These are phyloP conservation scores for Phytophthora sp. DNA, from an alignment of 352 stramenopile species.

Conservation along the genomic window DNA sequence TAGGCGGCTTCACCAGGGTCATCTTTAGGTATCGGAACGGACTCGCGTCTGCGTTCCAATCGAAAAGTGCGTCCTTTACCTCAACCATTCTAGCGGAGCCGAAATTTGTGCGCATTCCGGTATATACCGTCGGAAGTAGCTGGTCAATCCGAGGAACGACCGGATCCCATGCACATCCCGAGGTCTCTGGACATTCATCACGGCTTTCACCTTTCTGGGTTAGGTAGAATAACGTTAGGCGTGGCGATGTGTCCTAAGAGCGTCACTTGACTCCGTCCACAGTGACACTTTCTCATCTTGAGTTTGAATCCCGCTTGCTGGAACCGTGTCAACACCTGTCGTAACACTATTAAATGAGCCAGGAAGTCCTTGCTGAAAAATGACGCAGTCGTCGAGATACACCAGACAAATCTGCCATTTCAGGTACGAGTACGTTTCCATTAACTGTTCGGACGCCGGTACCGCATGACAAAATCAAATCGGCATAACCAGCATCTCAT, in stretches of 20 bases:
- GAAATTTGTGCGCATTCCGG: slow-evolving; percentile 6
- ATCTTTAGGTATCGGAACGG: slow-evolving; percentile 8
- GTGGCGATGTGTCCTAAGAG: slow-evolving; percentile 7
- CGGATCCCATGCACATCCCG: not conserved
- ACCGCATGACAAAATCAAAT: slow-evolving; percentile 10
- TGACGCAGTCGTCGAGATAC: not conserved
- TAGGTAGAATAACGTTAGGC: slow-evolving; percentile 2
- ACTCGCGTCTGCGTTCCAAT: slow-evolving; percentile 2
- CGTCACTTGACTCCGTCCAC: slow-evolving; percentile 6
- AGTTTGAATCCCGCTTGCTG: not conserved
- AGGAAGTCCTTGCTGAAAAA: slow-evolving; percentile 11
- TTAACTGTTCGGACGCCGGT: not conserved
- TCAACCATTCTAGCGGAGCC: slow-evolving; percentile 20
- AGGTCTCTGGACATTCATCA: slow-evolving; percentile 3
- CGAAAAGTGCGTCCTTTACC: slow-evolving; percentile 3
- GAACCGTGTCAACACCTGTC: slow-evolving; percentile 5
- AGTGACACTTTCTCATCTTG: slow-evolving; percentile 14
- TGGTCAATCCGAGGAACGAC: too few relatives aligned
- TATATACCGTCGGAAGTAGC: slow-evolving; percentile 14
- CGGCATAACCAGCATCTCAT: slow-evolving; percentile 6
- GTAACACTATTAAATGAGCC: not conserved
- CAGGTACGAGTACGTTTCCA: slow-evolving; percentile 5
- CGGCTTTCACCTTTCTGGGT: too few relatives aligned
- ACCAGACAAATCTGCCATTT: slow-evolving; percentile 16
- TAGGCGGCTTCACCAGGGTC: not conserved